Evolutionary conservation across 768 basidiomycete species (phyloP), one percentile per base, ranked within the genome.

Genomic region (Gelatoporia subvermispora): DNA sequence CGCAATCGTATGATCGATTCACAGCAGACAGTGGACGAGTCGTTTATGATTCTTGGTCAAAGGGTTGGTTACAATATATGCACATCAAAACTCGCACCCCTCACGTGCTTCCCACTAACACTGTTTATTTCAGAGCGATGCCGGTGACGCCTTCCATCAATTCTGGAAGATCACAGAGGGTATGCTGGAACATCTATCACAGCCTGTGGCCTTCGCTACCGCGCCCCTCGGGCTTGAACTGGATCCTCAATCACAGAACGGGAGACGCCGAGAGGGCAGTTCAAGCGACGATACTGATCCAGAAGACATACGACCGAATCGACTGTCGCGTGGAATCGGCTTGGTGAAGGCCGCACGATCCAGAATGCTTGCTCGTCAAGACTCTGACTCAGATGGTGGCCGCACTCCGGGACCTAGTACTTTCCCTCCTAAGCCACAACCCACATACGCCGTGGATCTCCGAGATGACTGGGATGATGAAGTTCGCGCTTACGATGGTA

Each of bases 111-210:
- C 16, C 13, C 5, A 21, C 13, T 21, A 4, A 21, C 16, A 21
- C 49, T 52, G 36, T 45, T 35, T 22, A 35, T 16, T 31, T 34
- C 44, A 61, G 63, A 57, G 57, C 47, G 90, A 93, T 59, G 84
- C 88, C 2, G 81, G 85, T 3, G 90, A 93, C 59, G 83, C 88
- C 4, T 93, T 93, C 70, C 89, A 90, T 60, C 79, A 88, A 57
- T 93, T 92, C 60, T 93, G 90, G 90, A 82, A 78, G 56, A 86
- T 87, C 42, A 85, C 91, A 72, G 88, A 92, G 65, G 87, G 83
- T 35, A 84, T 90, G 80, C 65, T 92, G 40, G 88, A 92, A 57
- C 85, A 89, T 57, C 73, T 93, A n/a, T 85, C 87, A 3, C 87
- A 89, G 57, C 78, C 78, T 3, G 81, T 88, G 8, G 90, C 90